A percentile compares a stretch with the other conserved stretches of the same genome.
phyloP scores from a whole-genome alignment of 2,329 filamentous ascomycete species.

The Venturia oleaginea region DNA sequence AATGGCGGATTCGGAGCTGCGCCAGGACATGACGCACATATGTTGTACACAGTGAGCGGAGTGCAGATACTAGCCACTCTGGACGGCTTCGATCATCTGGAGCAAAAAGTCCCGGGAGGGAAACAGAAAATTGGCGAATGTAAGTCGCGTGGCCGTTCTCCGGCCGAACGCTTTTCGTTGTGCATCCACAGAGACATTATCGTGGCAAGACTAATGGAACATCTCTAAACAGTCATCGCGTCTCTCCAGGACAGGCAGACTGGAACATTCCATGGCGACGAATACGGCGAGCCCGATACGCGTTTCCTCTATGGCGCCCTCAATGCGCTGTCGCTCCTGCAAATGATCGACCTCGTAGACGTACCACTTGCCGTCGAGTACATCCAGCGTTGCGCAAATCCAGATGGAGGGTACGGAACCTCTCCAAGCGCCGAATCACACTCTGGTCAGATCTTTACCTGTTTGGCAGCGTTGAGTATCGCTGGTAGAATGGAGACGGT shows the following conservation, averaged over 20 bases:
- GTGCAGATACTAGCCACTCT: slow-evolving; percentile 86
- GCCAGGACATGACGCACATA: slow-evolving; percentile 88
- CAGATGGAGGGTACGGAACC: slow-evolving; percentile 89
- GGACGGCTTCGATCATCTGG: slow-evolving; percentile 76
- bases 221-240: slow-evolving; percentile 55
- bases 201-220: background rate
- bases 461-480: slow-evolving; percentile 77
- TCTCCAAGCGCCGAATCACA: slow-evolving; percentile 88
- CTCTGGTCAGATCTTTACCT: slow-evolving; percentile 92
- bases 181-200: background rate
- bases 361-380: slow-evolving; percentile 72
- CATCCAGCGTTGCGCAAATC: slow-evolving; percentile 76
- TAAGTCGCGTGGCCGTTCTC: slow-evolving; percentile 39
- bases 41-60: slow-evolving; percentile 91
- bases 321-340: slow-evolving; percentile 79
- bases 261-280: slow-evolving; percentile 85
- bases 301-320: slow-evolving; percentile 87
- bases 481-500: slow-evolving; percentile 60
- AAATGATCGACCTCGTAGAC: slow-evolving; percentile 63
- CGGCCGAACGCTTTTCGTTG: background rate
- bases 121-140: slow-evolving; percentile 69
- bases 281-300: slow-evolving; percentile 95
- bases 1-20: slow-evolving; percentile 89
- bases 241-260: slow-evolving; percentile 68
- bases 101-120: slow-evolving; percentile 56